A percentile compares a stretch with the other conserved stretches of the same genome.
phyloP scores from a whole-genome alignment of 352 stramenopile species.

The Blastocystis sp. region DNA sequence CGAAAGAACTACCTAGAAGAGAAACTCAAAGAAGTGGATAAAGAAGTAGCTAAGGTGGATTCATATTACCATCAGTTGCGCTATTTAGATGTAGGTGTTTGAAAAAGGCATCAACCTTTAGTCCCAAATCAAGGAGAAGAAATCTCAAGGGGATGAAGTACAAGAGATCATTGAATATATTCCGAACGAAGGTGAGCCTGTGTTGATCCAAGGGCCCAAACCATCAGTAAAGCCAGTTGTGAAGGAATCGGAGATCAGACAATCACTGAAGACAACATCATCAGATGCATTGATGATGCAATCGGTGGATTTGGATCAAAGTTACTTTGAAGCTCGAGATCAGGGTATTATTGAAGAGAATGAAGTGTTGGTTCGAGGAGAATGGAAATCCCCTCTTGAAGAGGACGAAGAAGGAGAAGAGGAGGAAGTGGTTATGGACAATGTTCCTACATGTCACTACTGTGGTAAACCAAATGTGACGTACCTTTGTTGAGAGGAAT shows the following conservation, averaged over 20 bases:
- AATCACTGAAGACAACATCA: background rate
- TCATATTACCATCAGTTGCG: conserved; percentile 13
- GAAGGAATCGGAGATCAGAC: background rate
- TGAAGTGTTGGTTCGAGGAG: conserved; percentile 34
- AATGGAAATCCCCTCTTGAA: conserved; percentile 32
- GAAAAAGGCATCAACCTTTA: background rate
- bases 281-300: background rate
- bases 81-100: background rate
- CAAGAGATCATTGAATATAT: conserved; percentile 60
- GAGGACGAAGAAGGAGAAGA: conserved; percentile 46
- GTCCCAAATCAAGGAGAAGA: conserved; percentile 5
- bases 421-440: background rate
- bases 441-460: background rate
- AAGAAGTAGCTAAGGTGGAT: conserved; percentile 33
- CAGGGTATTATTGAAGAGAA: conserved; percentile 58
- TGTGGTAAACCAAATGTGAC: conserved; percentile 42
- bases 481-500: background rate
- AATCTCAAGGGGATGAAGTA: background rate
- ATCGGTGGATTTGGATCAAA: conserved; percentile 9
- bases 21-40: conserved; percentile 44
- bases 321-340: conserved; percentile 27
- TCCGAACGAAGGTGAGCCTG: conserved; percentile 22
- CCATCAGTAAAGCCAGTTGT: background rate
- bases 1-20: conserved; percentile 39
- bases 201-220: conserved; percentile 2